Evolutionary conservation across 2,329 filamentous ascomycete genomes (phyloP).

Genomic region (Fusarium sp.): DNA sequence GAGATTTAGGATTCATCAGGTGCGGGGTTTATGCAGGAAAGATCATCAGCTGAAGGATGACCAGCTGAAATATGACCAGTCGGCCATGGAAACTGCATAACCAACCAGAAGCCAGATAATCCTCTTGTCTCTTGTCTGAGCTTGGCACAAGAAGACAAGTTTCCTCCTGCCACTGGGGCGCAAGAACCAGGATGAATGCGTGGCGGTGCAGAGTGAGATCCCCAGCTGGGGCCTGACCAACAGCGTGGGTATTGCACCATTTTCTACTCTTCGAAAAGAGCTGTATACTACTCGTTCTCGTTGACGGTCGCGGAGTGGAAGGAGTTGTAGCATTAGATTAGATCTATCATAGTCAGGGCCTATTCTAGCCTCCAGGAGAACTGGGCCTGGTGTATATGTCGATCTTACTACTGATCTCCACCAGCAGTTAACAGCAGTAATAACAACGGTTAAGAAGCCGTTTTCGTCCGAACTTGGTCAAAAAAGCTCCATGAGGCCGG

Average conservation of each 20-base stretch:
- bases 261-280: not conserved
- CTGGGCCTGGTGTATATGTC: not conserved
- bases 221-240: not conserved
- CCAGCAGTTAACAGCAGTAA: not conserved
- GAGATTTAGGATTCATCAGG: not conserved
- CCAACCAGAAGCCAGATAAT: not conserved
- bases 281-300: not conserved
- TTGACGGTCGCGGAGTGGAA: not conserved
- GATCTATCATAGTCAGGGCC: not conserved
- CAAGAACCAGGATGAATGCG: not conserved
- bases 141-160: not conserved
- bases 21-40: not conserved
- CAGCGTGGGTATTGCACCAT: not conserved
- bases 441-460: not conserved
- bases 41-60: not conserved
- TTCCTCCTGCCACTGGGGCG: not conserved
- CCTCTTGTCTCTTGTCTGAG: not conserved
- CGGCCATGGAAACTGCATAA: not conserved
- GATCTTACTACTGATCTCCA: not conserved
- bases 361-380: not conserved
- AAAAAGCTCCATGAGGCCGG: not conserved
- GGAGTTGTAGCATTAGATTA: not conserved
- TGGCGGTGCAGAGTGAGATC: not conserved
- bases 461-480: not conserved
- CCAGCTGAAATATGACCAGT: not conserved